Evolutionary conservation across 2,329 filamentous ascomycete species (phyloP), one percentile per base, ranked within the genome.

Genomic region (Venturia pyrina): DNA sequence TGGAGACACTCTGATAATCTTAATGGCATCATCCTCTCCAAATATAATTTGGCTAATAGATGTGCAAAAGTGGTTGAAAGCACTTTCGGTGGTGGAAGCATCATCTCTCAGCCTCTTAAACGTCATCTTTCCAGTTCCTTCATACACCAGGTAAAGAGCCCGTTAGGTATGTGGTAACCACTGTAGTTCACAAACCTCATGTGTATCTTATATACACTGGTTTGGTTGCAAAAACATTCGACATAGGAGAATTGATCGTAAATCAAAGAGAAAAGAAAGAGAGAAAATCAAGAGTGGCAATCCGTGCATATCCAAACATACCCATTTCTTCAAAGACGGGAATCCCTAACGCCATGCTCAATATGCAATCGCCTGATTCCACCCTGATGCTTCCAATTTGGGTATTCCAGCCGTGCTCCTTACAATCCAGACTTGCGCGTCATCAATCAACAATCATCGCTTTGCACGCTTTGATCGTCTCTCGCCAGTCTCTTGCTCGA

Each of bases 381-480:
- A 57, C 19, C 53, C 15, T 37, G 13, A 37, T 59, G 53, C 53
- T 37, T 59, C 53, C 53, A 59, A 59, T 59, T 59, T 59, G 32
- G 53, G 28, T 59, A 40, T 59, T 15, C 32, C 53, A 37, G 53
- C 28, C 53, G n/a, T 37, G 17, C 28, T 59, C 53, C 32, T 37
- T 32, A 37, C 32, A 59, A 37, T 59, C 53, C 53, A 59, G 32
- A 37, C 28, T 59, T 21, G 15, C 17, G 53, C n/a, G 19, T 1
- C n/a, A 13, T n/a, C 53, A 53, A 28, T 21, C 48, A 10, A 15
- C 3, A 21, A 2, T 59, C 53, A 59, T 6, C 53, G 53, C 53
- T 37, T 59, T 15, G n/a, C 53, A 37, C 53, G 53, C 53, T 59
- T 59, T 13, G 53, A 59, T 34, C 53, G 53, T 21, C 53, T 59